A percentile compares a stretch with the other conserved stretches of the same genome.
Conservation (phyloP, 2,329 filamentous ascomycete genomes). For the Thielaviopsis euricoi region DNA sequence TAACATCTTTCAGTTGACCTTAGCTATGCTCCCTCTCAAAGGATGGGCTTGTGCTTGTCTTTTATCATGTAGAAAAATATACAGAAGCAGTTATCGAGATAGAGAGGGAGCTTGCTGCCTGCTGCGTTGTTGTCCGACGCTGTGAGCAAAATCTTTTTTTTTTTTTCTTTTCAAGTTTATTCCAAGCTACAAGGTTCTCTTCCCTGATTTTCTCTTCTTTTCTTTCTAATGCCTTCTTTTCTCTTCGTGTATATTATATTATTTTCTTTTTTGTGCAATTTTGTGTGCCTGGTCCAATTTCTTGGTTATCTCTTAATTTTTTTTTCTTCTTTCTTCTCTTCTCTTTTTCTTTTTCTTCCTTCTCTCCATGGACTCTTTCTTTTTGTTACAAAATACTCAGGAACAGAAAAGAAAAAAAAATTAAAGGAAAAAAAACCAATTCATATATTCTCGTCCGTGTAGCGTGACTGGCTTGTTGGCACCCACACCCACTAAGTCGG, state of each 20-base stretch:
- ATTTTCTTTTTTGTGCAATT: background rate
- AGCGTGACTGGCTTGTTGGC: background rate
- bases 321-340: background rate
- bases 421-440: background rate
- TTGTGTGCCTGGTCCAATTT: no score
- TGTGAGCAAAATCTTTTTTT: background rate
- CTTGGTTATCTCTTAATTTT: background rate
- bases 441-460: background rate
- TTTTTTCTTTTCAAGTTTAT: background rate
- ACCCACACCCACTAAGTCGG: no score
- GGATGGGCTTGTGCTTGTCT: no score
- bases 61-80: no score
- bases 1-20: no score
- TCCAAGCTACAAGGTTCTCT: no score
- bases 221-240: background rate
- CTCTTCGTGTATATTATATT: no score
- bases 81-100: no score
- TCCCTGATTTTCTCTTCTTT: background rate
- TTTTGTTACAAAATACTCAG: background rate
- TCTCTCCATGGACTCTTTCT: background rate
- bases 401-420: background rate
- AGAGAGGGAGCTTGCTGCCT: no score
- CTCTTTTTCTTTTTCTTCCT: background rate
- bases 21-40: no score
- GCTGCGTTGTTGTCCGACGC: no score